Percentiles rank a stretch among this genome's conserved stretches.
phyloP scores from a whole-genome alignment of 192 early-diverging fungal species.

The Haplosporangium gracile region DNA sequence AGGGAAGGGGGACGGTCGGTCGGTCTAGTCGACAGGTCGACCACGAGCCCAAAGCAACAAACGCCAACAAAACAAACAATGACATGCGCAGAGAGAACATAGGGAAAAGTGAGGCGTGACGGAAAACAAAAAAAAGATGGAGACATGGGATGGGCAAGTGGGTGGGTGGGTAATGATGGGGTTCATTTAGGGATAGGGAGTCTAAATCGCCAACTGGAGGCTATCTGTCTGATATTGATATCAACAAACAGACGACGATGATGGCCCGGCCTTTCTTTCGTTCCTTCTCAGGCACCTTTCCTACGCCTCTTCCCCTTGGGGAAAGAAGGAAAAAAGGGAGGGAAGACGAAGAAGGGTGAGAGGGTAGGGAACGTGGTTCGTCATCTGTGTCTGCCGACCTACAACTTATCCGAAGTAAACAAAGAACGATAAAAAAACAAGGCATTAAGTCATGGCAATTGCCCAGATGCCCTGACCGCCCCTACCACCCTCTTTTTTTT shows the following conservation, averaged over 20 bases:
- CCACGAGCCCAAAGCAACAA: slow-evolving; percentile 4
- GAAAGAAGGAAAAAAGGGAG: background rate
- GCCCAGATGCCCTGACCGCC: background rate
- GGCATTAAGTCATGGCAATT: background rate
- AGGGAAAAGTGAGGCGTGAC: background rate
- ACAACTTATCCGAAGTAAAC: background rate
- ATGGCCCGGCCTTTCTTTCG: background rate
- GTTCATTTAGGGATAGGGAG: background rate
- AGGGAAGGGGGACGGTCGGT: background rate
- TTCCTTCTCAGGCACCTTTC: background rate
- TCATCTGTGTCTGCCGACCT: background rate
- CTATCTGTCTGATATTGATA: background rate
- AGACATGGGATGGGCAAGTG: background rate
- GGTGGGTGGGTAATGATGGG: background rate
- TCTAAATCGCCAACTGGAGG: background rate
- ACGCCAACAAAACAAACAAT: background rate
- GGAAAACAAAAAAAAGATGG: slow-evolving; percentile 8
- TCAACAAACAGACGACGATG: background rate
- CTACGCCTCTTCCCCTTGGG: background rate
- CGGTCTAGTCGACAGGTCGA: background rate
- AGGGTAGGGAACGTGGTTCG: background rate
- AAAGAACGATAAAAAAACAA: background rate
- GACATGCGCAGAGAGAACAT: background rate
- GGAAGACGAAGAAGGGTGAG: background rate
- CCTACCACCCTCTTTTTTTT: background rate